Percentiles rank a stretch among this genome's conserved stretches.
These are phyloP conservation scores for Moesziomyces parantarcticus DNA, from an alignment of 1,284 basidiomycete genomes.

Conservation along the genomic window DNA sequence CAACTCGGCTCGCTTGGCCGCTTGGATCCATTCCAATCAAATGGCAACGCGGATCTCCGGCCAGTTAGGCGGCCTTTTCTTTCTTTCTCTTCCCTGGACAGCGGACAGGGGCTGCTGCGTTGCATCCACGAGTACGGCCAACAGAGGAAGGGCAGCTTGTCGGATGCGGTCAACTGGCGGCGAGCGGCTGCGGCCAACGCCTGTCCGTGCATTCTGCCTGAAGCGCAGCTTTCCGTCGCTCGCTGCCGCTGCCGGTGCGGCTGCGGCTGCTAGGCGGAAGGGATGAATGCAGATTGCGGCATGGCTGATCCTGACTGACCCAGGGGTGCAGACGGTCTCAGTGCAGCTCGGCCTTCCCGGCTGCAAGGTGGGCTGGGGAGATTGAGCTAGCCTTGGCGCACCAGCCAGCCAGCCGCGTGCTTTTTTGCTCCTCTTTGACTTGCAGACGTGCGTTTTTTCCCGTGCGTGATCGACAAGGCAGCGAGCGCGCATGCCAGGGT, in stretches of 20 bases:
- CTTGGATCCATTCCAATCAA: neutral
- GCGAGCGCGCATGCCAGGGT: conserved; percentile 1
- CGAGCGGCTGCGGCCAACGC: neutral
- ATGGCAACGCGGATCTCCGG: no score
- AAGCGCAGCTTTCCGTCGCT: no score
- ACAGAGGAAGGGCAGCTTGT: neutral
- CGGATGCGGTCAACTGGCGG: neutral
- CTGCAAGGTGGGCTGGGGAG: neutral
- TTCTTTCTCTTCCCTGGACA: no score
- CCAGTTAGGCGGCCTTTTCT: no score
- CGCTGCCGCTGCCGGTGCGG: no score
- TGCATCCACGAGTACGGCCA: no score
- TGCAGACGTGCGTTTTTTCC: neutral
- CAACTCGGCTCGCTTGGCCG: neutral
- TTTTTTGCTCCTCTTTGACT: neutral
- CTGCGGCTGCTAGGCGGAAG: neutral
- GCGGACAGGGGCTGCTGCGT: no score
- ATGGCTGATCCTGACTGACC: neutral
- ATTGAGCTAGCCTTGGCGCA: neutral
- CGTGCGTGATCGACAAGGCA: conserved; percentile 17
- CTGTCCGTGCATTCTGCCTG: neutral
- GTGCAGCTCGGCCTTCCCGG: neutral
- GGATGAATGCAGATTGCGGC: neutral
- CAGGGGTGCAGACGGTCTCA: neutral
- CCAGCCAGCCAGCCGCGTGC: no score